These are phyloP conservation scores for Herpomyces periplanetae DNA, from an alignment of 2,329 filamentous ascomycete species.

Conservation along the genomic window DNA sequence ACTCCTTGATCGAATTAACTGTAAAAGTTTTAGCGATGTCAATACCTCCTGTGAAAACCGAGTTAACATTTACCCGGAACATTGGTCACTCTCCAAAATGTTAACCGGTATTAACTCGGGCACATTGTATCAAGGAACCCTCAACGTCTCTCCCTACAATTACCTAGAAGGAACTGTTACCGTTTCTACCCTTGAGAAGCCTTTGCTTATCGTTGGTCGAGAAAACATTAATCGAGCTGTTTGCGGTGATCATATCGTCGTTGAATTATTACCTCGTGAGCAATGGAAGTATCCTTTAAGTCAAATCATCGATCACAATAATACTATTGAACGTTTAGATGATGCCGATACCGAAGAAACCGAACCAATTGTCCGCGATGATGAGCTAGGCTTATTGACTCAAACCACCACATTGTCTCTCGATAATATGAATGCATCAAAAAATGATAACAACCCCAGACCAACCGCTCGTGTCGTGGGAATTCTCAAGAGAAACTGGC, in stretches of 20 bases:
- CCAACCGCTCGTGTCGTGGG: conserved; percentile 76
- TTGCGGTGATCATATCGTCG: conserved; percentile 62
- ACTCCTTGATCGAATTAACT: too few relatives aligned
- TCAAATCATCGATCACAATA: conserved; percentile 83
- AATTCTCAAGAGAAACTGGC: conserved; percentile 77
- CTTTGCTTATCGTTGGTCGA: conserved; percentile 48
- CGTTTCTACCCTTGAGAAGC: conserved; percentile 56
- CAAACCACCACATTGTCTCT: too few relatives aligned
- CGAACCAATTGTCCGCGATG: conserved; percentile 40
- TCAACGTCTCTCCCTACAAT: conserved; percentile 90
- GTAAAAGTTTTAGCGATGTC: too few relatives aligned
- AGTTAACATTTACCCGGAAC: conserved; percentile 58
- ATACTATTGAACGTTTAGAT: conserved; percentile 60
- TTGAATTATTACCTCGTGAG: conserved; percentile 64
- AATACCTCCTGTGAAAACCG: conserved; percentile 22
- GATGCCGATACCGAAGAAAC: conserved; percentile 42
- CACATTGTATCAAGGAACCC: conserved; percentile 63
- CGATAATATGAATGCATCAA: conserved; percentile 70
- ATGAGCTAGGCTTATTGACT: conserved; percentile 47
- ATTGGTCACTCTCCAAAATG: conserved; percentile 58
- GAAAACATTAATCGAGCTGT: conserved; percentile 88
- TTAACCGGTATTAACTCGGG: conserved; percentile 70
- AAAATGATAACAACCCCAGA: conserved; percentile 39
- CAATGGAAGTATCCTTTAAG: conserved; percentile 91
- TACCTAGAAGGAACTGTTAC: conserved; percentile 78